Evolutionary conservation across 129 eudicot genomes (phyloP).

Genomic region (Logfia minima): DNA sequence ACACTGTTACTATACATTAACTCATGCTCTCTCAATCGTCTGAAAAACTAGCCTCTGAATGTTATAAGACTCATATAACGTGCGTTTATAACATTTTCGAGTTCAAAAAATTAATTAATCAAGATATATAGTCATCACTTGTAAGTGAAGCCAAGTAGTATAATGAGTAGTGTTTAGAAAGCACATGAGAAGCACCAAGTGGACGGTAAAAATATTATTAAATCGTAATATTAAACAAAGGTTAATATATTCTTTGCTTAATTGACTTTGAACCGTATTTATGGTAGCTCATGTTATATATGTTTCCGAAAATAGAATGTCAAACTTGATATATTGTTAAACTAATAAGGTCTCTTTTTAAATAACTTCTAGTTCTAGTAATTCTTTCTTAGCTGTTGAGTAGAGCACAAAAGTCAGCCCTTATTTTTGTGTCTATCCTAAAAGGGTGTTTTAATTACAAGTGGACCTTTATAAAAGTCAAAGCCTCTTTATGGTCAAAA

Average conservation of each 20-base stretch:
- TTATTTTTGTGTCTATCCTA: constrained; percentile 9
- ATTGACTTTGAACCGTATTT: constrained; percentile 21
- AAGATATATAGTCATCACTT: too few relatives aligned
- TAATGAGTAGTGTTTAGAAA: neutral
- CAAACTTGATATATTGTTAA: constrained; percentile 14
- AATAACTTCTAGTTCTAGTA: neutral
- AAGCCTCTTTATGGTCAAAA: neutral
- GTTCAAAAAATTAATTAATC: neutral
- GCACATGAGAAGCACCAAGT: constrained; percentile 30
- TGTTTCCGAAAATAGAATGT: constrained; percentile 26
- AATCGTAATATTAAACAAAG: neutral
- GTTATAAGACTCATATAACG: too few relatives aligned
- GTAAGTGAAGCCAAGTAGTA: neutral
- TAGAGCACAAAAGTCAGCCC: constrained; percentile 16
- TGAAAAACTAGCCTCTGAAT: too few relatives aligned
- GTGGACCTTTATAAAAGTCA: constrained; percentile 6
- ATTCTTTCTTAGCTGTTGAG: neutral
- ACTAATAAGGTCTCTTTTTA: constrained; percentile 13
- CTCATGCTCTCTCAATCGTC: too few relatives aligned
- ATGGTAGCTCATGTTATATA: constrained; percentile 36
- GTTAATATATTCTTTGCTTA: constrained; percentile 29
- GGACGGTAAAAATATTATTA: neutral
- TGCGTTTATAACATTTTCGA: neutral
- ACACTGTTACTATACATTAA: too few relatives aligned
- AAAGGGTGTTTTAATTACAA: neutral